Conservation (phyloP, 2,329 filamentous ascomycete genomes). For the Alternaria postmessia region DNA sequence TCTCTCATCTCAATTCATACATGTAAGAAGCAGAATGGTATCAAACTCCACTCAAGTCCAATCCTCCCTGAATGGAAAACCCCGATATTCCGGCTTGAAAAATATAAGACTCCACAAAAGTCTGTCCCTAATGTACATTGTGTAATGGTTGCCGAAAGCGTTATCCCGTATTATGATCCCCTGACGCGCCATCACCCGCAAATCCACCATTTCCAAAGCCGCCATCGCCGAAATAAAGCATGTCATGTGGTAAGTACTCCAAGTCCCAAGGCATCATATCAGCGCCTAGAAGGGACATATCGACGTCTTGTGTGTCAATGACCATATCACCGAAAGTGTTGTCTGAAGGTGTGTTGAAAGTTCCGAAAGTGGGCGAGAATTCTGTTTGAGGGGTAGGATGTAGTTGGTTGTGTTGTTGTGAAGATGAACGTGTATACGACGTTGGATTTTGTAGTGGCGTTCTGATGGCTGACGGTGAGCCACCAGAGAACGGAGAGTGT, state of each 20-base stretch:
- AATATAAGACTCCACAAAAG: background rate
- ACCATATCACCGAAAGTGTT: constrained; percentile 64
- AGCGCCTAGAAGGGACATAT: constrained; percentile 72
- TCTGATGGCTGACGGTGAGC: constrained; percentile 30
- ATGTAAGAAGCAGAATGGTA: background rate
- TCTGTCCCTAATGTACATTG: background rate
- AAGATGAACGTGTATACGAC: constrained; percentile 30
- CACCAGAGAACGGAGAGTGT: constrained; percentile 54
- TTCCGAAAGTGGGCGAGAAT: constrained; percentile 37
- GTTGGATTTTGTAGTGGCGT: constrained; percentile 26
- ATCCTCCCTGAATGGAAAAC: background rate
- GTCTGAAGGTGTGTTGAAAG: constrained; percentile 37
- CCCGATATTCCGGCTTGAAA: background rate
- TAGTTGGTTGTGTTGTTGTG: constrained; percentile 12
- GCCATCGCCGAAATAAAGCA: constrained; percentile 56
- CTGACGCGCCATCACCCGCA: constrained; percentile 6
- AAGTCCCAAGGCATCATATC: constrained; percentile 76
- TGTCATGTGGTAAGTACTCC: constrained; percentile 74
- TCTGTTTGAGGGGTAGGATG: constrained; percentile 20
- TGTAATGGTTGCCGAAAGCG: background rate
- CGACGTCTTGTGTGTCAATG: constrained; percentile 79
- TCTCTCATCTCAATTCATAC: background rate
- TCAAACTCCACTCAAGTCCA: background rate
- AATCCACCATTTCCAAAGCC: constrained; percentile 13
- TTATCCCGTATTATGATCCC: constrained; percentile 2